Evolutionary conservation across 148 eudicot species (phyloP), one percentile per base, ranked within the genome.

Genomic region (Nepenthes gracilis): DNA sequence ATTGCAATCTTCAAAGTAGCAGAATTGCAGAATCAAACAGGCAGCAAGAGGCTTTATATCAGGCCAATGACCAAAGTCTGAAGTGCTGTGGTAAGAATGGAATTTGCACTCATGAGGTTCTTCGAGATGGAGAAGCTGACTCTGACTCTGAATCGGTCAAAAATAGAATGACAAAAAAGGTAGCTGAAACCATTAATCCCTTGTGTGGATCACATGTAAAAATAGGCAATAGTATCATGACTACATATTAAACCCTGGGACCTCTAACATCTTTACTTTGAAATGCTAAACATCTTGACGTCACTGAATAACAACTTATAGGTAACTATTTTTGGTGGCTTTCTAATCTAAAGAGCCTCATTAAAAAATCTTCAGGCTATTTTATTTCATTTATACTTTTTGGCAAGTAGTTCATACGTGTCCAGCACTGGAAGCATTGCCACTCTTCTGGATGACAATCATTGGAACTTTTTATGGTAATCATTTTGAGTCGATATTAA

Each of bases 51-150:
- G 56, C 14, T 33, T 64, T 43, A 35, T 59, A 66, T 71, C 78
- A 75, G 47, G 74, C 33, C 60, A 66, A 54, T 73, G 83, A 73
- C 33, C 71, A 72, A 73, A 71, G 69, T 51, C 84, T 75, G 45
- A 69, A 68, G 67, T 93, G 92, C 64, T 77, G 85, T 67, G 99
- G 90, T 52, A 70, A 73, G 54, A 77, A 84, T 54, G 99, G 88
- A 57, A 85, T 93, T 59, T 93, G 87, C 72, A 80, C 81, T 68
- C 87, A 86, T 61, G 89, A 89, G 81, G 89, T 89, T 72, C 97
- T 93, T 68, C 82, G 74, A 60, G 84, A 84, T 63, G 85, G 87
- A 55, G 81, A 65, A 50, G 45, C 63, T 51, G 76, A 75, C 32
- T 62, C 77, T 57, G 70, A 62, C 62, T 67, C 81, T 9, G 57